Percentiles rank a stretch among this genome's conserved stretches.
phyloP scores from a whole-genome alignment of 495 filamentous ascomycete species.

The Xylaria castorea region DNA sequence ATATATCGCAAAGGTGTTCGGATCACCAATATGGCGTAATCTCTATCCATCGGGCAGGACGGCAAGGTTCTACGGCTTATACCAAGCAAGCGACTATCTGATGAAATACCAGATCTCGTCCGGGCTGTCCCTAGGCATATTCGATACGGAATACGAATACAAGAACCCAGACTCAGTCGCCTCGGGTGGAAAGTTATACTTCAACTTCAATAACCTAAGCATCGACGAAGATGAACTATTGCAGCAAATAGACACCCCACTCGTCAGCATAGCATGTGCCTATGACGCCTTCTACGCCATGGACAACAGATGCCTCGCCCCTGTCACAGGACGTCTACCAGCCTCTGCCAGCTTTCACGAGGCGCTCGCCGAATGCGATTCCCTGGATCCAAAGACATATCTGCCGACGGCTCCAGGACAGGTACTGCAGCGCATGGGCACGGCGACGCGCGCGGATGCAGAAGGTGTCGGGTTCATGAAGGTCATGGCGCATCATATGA shows the following conservation, averaged over 20 bases:
- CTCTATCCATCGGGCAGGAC: conserved; percentile 14
- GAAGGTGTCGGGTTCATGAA: conserved; percentile 46
- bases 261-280: conserved; percentile 48
- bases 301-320: conserved; percentile 37
- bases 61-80: conserved; percentile 20
- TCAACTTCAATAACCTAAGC: conserved; percentile 35
- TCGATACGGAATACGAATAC: conserved; percentile 52
- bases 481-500: conserved; percentile 44
- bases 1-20: conserved; percentile 13
- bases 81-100: conserved; percentile 20
- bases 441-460: conserved; percentile 44
- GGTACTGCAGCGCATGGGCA: conserved; percentile 50
- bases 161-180: conserved; percentile 44
- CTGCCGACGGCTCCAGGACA: conserved; percentile 38
- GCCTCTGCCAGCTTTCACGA: conserved; percentile 38
- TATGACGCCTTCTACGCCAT: conserved; percentile 46
- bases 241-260: conserved; percentile 52
- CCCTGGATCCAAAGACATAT: conserved; percentile 33
- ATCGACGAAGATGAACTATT: conserved; percentile 31
- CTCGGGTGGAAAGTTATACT: conserved; percentile 47
- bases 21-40: conserved; percentile 23
- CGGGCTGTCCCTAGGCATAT: conserved; percentile 50
- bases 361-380: conserved; percentile 32
- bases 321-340: conserved; percentile 41
- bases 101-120: conserved; percentile 42